Conservation (phyloP, 257 asterid species). For the Nicotiana sylvestris region DNA sequence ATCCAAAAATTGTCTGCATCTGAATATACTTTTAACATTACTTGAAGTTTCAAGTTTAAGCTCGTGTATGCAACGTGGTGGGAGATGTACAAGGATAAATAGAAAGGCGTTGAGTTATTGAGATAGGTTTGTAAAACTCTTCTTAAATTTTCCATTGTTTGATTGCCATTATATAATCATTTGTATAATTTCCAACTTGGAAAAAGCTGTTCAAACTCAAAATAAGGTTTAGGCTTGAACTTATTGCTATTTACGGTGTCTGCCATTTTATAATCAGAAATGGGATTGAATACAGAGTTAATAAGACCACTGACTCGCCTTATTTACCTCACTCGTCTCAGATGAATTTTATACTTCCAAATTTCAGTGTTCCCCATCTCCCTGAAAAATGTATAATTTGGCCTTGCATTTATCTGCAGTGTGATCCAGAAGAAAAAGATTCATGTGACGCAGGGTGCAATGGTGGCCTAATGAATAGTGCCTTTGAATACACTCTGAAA, state of each 20-base stretch:
- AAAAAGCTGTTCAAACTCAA: background rate
- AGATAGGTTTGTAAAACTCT: background rate
- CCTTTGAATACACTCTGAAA: slow-evolving; percentile 77
- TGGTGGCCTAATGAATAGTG: slow-evolving; percentile 91
- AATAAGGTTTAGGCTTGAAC: background rate
- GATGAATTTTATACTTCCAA: background rate
- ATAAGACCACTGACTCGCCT: background rate
- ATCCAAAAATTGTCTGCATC: no score
- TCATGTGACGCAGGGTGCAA: slow-evolving; percentile 85
- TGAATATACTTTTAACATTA: background rate
- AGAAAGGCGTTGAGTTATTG: background rate
- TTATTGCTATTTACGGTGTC: background rate
- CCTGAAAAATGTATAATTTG: background rate
- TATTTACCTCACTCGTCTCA: background rate
- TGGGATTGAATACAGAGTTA: background rate
- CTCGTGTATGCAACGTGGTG: background rate
- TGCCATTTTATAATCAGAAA: background rate
- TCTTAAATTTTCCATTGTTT: no score
- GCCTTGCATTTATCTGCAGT: slow-evolving; percentile 34
- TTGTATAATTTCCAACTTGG: background rate
- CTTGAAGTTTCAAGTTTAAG: background rate
- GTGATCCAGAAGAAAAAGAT: slow-evolving; percentile 74
- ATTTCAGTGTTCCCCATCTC: background rate
- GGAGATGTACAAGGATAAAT: background rate
- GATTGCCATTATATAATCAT: background rate